A percentile compares a stretch with the other conserved stretches of the same genome.
Conservation (phyloP, 768 basidiomycete species). For the Tricholoma hemisulphureum region DNA sequence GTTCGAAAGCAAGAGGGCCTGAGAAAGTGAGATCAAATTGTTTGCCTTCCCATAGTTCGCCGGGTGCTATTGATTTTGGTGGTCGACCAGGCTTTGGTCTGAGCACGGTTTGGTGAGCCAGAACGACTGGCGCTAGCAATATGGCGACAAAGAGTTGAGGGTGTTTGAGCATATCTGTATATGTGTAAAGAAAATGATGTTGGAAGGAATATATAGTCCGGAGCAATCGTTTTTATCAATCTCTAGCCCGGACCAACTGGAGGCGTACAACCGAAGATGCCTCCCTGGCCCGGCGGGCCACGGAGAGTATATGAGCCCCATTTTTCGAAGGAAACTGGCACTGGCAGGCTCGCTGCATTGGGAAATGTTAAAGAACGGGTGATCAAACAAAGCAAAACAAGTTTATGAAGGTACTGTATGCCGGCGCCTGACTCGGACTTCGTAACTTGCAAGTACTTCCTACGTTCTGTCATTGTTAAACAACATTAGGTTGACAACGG, state of each 20-base stretch:
- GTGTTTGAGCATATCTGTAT: neutral
- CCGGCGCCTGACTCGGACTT: too few species aligned
- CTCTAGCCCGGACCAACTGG: neutral
- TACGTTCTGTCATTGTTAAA: too few species aligned
- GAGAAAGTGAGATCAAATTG: neutral
- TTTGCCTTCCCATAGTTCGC: neutral
- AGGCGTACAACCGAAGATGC: too few species aligned
- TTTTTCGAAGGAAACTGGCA: neutral
- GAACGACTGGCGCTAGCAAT: neutral
- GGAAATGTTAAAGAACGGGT: neutral
- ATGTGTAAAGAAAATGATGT: neutral
- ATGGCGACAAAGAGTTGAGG: neutral
- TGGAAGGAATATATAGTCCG: neutral
- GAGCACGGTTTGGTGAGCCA: neutral
- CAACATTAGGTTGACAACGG: too few species aligned
- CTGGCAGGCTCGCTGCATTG: neutral
- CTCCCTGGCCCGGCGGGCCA: neutral
- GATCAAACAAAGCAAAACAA: neutral
- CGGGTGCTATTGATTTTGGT: neutral
- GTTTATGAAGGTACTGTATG: too few species aligned
- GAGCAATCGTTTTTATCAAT: neutral
- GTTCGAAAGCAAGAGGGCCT: neutral
- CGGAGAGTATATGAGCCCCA: neutral
- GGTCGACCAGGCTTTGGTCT: neutral
- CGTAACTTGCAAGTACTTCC: too few species aligned